Evolutionary conservation across 345 rosid species (phyloP).

Genomic region (Conringia planisiliqua): DNA sequence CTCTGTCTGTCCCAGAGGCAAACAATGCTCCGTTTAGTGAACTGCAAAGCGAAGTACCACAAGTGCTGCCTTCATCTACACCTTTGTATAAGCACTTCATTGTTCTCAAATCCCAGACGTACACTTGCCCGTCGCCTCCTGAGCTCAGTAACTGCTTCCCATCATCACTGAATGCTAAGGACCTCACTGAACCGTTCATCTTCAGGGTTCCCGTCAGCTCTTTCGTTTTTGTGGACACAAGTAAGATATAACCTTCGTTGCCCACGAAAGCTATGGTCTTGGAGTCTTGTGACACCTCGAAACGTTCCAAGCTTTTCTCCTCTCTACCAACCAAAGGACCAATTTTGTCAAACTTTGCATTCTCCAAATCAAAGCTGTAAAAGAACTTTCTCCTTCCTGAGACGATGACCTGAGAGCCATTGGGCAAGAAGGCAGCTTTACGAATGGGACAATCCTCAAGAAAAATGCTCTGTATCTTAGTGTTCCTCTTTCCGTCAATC

Average conservation of each 20-base stretch:
- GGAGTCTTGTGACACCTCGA: constrained; percentile 87
- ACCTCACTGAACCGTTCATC: constrained; percentile 85
- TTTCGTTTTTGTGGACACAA: constrained; percentile 81
- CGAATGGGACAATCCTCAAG: constrained; percentile 81
- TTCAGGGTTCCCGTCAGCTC: constrained; percentile 78
- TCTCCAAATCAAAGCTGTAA: constrained; percentile 80
- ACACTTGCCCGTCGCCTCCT: constrained; percentile 90
- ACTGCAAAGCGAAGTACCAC: constrained; percentile 67
- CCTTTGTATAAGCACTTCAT: constrained; percentile 75
- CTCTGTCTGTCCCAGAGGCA: constrained; percentile 86
- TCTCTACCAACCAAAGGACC: constrained; percentile 94
- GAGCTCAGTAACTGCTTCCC: constrained; percentile 75
- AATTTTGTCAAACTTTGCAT: constrained; percentile 70
- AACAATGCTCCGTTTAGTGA: constrained; percentile 56
- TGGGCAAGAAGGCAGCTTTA: constrained; percentile 78
- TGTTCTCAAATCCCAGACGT: constrained; percentile 89
- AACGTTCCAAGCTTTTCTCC: constrained; percentile 89
- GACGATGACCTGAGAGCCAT: constrained; percentile 87
- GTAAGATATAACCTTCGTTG: constrained; percentile 77
- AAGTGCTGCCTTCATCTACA: constrained; percentile 81
- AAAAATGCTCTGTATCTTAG: constrained; percentile 79
- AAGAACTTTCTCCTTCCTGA: constrained; percentile 93
- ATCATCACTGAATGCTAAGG: constrained; percentile 65
- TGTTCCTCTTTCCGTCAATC: constrained; percentile 91
- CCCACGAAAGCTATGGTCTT: constrained; percentile 76